A percentile compares a stretch with the other conserved stretches of the same genome.
phyloP scores from a whole-genome alignment of 179 eudicot species.

The Spinacia oleracea region DNA sequence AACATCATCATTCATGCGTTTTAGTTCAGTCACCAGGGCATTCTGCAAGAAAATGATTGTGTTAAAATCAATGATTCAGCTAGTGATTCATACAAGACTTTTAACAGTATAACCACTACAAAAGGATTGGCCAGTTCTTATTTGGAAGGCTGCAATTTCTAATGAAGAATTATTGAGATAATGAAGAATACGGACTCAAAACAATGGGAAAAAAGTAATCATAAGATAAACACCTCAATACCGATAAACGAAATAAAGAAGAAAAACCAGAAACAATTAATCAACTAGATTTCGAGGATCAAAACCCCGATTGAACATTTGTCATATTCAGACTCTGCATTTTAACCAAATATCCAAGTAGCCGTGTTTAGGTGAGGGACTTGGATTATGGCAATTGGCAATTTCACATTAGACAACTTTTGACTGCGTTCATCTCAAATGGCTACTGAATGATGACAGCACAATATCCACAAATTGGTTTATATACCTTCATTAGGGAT shows the following conservation, averaged over 20 bases:
- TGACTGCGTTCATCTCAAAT: background rate
- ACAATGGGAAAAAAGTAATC: background rate
- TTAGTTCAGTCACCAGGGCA: slow-evolving; percentile 79
- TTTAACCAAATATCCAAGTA: background rate
- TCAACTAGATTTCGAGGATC: background rate
- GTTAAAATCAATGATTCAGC: background rate
- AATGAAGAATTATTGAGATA: background rate
- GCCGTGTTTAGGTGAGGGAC: background rate
- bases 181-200: background rate
- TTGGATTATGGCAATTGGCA: background rate
- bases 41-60: slow-evolving; percentile 47
- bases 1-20: slow-evolving; percentile 84
- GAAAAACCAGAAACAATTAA: background rate
- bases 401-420: background rate
- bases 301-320: background rate
- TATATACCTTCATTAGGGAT: background rate
- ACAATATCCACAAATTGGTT: background rate
- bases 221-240: background rate
- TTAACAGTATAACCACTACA: background rate
- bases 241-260: background rate
- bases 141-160: too few relatives aligned
- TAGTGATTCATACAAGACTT: background rate
- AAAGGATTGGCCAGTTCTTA: too few relatives aligned
- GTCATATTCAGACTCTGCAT: background rate
- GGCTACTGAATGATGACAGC: background rate